Conservation (phyloP, 805 yeast genomes). For the Candida cerambycidarum region DNA sequence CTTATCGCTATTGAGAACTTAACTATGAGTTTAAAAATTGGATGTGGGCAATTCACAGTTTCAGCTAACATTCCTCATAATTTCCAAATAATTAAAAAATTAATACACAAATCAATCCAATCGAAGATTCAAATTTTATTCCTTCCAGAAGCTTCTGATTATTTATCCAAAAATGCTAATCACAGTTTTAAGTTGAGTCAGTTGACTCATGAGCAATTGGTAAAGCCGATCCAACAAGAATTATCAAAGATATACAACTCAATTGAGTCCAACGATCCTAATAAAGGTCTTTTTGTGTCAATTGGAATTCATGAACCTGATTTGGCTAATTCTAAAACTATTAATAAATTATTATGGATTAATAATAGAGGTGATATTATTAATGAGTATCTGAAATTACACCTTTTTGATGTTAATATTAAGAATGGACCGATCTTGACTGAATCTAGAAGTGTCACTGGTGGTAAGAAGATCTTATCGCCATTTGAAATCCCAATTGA, state of each 20-base stretch:
- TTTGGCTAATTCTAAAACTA: conserved; percentile 34
- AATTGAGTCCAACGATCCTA: conserved; percentile 19
- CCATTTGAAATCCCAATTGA: conserved; percentile 54
- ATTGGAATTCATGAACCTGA: conserved; percentile 90
- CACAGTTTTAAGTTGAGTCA: conserved; percentile 66
- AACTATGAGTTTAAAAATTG: conserved; percentile 10
- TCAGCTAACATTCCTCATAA: conserved; percentile 61
- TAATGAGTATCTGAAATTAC: conserved; percentile 79
- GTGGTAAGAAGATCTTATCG: conserved; percentile 55
- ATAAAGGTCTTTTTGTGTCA: conserved; percentile 59
- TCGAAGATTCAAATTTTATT: conserved; percentile 68
- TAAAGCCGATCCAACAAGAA: conserved; percentile 45
- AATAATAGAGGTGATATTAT: conserved; percentile 60
- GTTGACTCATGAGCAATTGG: conserved; percentile 35
- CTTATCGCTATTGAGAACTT: not conserved
- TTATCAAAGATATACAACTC: conserved; percentile 35
- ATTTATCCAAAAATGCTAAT: conserved; percentile 65
- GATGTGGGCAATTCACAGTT: conserved; percentile 75
- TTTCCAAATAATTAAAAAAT: conserved; percentile 53
- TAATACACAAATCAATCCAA: conserved; percentile 64
- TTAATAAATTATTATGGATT: conserved; percentile 75
- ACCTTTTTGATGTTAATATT: conserved; percentile 85
- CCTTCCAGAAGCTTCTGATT: conserved; percentile 93
- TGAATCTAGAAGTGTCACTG: conserved; percentile 79
- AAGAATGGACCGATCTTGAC: conserved; percentile 76